phyloP scores from a whole-genome alignment of 2,329 filamentous ascomycete genomes.

The Plenodomus tracheiphilus region DNA sequence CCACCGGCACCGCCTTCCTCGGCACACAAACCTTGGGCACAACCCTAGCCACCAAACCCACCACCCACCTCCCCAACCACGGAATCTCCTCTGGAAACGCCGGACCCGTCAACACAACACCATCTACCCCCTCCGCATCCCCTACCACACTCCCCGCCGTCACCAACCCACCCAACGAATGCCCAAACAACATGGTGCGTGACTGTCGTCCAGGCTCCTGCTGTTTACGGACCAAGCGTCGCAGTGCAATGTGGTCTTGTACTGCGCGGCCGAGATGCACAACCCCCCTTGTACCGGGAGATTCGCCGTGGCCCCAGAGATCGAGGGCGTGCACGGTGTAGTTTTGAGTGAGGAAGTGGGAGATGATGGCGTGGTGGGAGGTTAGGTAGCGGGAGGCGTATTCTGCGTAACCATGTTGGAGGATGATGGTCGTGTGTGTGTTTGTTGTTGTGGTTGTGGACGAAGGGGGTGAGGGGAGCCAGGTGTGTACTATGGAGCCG shows the following conservation, averaged over 20 bases:
- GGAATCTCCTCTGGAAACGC: neutral
- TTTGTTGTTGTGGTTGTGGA: neutral
- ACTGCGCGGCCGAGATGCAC: slow-evolving; percentile 2
- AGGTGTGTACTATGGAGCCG: neutral
- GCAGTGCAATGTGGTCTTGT: slow-evolving; percentile 1
- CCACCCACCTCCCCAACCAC: neutral
- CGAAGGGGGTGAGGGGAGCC: neutral
- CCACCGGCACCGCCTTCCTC: neutral
- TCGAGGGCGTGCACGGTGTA: slow-evolving; percentile 4
- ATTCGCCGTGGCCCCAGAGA: slow-evolving; percentile 5
- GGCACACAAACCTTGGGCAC: slow-evolving; percentile 3
- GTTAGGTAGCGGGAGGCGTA: slow-evolving; percentile 5
- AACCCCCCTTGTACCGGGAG: slow-evolving; percentile 3
- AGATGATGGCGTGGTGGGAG: slow-evolving; percentile 5
- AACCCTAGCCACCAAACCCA: neutral
- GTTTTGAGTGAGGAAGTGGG: slow-evolving; percentile 1
- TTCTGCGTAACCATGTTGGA: slow-evolving; percentile 11
- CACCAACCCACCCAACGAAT: slow-evolving; percentile 1
- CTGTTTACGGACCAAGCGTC: neutral
- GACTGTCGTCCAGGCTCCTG: neutral
- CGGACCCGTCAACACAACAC: neutral
- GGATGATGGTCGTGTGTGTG: neutral
- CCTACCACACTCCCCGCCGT: neutral
- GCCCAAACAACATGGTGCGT: neutral
- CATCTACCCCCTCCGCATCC: neutral